phyloP scores from a whole-genome alignment of 2,329 filamentous ascomycete species.

The Fusarium sp. region DNA sequence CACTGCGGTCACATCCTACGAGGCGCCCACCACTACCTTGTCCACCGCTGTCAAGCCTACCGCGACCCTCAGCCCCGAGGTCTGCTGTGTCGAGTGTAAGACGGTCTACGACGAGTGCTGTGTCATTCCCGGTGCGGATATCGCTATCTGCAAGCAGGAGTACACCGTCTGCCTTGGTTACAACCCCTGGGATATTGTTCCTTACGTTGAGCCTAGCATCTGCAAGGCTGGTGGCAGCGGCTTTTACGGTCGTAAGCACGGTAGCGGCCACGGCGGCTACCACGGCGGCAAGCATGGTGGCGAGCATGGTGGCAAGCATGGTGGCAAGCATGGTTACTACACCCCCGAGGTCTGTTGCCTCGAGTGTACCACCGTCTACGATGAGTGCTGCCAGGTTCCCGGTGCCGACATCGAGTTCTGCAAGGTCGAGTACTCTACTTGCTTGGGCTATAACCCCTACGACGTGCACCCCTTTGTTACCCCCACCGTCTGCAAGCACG shows the following conservation, averaged over 20 bases:
- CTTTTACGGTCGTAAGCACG: background rate
- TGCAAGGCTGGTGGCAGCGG: conserved; percentile 10
- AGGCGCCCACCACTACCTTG: conserved; percentile 3
- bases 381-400: conserved; percentile 13
- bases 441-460: conserved; percentile 31
- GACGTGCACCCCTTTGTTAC: conserved; percentile 1
- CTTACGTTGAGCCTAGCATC: conserved; percentile 26
- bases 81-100: conserved; percentile 20
- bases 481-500: conserved; percentile 28
- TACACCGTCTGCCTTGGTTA: conserved; percentile 28
- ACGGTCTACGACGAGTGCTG: conserved; percentile 29
- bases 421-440: conserved; percentile 20
- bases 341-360: conserved; percentile 22
- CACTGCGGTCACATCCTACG: conserved; percentile 4
- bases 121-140: background rate
- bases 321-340: conserved; percentile 1
- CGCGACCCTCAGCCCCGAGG: conserved; percentile 5
- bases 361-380: conserved; percentile 28
- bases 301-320: background rate
- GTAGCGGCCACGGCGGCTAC: background rate
- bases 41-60: conserved; percentile 20
- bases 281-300: no score
- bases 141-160: conserved; percentile 17
- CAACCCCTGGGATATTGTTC: conserved; percentile 15
- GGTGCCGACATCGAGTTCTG: conserved; percentile 15